phyloP scores from a whole-genome alignment of 495 filamentous ascomycete genomes.

The Penicillium flavigenum region DNA sequence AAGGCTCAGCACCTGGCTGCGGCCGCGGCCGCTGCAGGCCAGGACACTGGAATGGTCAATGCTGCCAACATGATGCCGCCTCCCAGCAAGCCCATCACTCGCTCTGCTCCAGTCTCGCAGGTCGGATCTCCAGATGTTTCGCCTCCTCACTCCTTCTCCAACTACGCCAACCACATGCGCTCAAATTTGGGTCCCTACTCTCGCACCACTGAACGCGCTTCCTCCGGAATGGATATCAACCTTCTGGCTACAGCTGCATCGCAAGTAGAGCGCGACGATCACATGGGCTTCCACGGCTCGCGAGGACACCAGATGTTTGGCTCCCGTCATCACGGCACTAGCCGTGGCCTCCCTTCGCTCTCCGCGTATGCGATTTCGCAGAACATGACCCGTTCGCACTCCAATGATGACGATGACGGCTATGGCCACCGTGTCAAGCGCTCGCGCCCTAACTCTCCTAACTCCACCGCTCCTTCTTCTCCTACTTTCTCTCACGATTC shows the following conservation, averaged over 20 bases:
- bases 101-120: constrained; percentile 87
- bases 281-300: constrained; percentile 43
- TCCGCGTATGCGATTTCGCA: constrained; percentile 77
- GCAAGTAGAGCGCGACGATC: constrained; percentile 78
- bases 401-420: constrained; percentile 77
- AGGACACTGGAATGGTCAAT: constrained; percentile 52
- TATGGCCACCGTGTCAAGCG: constrained; percentile 78
- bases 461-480: constrained; percentile 92
- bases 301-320: constrained; percentile 50
- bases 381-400: constrained; percentile 87
- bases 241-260: constrained; percentile 89
- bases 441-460: constrained; percentile 87
- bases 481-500: constrained; percentile 98
- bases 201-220: constrained; percentile 49
- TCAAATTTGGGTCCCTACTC: constrained; percentile 64
- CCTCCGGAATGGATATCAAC: constrained; percentile 73
- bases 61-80: constrained; percentile 69
- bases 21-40: constrained; percentile 51
- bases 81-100: constrained; percentile 66
- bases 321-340: constrained; percentile 58
- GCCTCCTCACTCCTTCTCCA: constrained; percentile 84
- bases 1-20: constrained; percentile 70
- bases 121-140: constrained; percentile 93
- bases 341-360: constrained; percentile 69
- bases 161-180: constrained; percentile 66